These are phyloP conservation scores for Alternaria atra DNA, from an alignment of 2,329 filamentous ascomycete species.

Conservation along the genomic window DNA sequence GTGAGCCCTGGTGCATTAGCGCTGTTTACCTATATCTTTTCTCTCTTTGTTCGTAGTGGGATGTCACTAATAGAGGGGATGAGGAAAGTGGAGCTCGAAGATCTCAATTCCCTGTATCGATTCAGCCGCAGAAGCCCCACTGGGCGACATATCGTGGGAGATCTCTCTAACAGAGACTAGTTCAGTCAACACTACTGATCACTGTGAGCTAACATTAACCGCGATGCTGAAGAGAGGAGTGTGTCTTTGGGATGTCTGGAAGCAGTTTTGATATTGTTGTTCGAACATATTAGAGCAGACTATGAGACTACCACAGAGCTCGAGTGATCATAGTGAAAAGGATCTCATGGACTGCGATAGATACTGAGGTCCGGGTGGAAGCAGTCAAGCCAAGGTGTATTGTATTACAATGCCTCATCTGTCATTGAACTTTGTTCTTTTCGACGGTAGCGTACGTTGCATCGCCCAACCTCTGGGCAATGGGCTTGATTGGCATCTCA, in stretches of 20 bases:
- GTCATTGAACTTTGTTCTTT: neutral
- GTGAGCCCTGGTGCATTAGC: neutral
- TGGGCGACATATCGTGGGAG: neutral
- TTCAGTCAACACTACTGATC: neutral
- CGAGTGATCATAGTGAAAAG: neutral
- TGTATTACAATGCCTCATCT: neutral
- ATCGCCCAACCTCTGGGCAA: neutral
- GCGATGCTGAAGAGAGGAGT: neutral
- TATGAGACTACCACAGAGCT: neutral
- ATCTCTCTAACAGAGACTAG: neutral
- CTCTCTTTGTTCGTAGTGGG: neutral
- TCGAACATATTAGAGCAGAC: neutral
- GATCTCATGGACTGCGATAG: neutral
- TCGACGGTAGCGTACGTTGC: neutral
- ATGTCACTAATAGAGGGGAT: neutral
- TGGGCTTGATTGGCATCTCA: slow-evolving; percentile 5
- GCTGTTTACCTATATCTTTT: neutral
- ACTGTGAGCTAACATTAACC: neutral
- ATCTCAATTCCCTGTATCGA: neutral
- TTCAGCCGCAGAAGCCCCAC: slow-evolving; percentile 3
- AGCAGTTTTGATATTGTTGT: neutral
- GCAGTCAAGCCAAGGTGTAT: neutral
- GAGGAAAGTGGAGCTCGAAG: neutral
- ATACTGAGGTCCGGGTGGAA: neutral
- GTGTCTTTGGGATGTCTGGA: neutral